Conservation (phyloP, 164 flowering plant genomes). For the Echeveria elegans region DNA sequence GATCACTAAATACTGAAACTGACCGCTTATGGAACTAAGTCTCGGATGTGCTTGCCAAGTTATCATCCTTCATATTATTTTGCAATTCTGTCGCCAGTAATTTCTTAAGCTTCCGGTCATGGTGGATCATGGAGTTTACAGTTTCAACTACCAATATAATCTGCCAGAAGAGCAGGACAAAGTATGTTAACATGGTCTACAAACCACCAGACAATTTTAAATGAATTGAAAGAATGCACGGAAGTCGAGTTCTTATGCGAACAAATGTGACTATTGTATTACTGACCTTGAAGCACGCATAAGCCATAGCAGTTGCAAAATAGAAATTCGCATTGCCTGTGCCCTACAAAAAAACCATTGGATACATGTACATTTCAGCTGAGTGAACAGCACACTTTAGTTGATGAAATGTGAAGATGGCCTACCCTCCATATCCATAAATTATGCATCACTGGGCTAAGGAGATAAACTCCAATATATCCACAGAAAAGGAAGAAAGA, state of each 20-base stretch:
- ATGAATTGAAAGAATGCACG: not conserved
- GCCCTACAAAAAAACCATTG: conserved; percentile 46
- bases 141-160: conserved; percentile 83
- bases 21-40: not conserved
- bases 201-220: not conserved
- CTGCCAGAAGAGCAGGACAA: conserved; percentile 30
- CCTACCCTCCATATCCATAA: conserved; percentile 98
- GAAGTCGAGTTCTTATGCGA: not conserved
- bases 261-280: not conserved
- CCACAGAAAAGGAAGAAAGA: conserved; percentile 90
- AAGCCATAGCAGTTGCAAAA: conserved; percentile 84
- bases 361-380: not conserved
- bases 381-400: not conserved
- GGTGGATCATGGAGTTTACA: conserved; percentile 71
- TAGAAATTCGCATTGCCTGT: conserved; percentile 98
- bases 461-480: conserved; percentile 74
- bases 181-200: not conserved
- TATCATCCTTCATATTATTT: not conserved
- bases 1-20: not conserved
- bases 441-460: conserved; percentile 98
- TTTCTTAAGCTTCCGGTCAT: conserved; percentile 64
- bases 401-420: conserved; percentile 9
- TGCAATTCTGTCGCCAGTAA: conserved; percentile 1
- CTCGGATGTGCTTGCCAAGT: not conserved
- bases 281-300: conserved; percentile 86